Base-by-base conservation (phyloP, 2,329 filamentous ascomycete species). In the Chaetomiaceae sp. region DNA sequence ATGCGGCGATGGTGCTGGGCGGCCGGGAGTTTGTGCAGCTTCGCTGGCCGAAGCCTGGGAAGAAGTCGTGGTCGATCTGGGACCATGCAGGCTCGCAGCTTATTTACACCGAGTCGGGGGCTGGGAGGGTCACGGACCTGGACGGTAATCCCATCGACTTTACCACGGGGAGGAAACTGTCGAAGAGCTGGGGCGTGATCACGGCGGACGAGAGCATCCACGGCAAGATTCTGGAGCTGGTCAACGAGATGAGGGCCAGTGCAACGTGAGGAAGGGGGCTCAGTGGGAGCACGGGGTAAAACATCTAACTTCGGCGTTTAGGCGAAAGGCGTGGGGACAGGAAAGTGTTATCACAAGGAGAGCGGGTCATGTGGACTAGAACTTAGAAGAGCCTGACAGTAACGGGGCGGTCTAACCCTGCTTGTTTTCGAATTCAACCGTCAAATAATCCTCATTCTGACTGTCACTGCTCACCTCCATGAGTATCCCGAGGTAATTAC, bases 41-140 rank as follows among this genome's bases (percentile, higher is more conserved):
- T 8, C 48, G 58, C 9, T 43, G 54, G 27, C 56, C 58, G 3
- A 54, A 56, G 25, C 35, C 34, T 2, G 17, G 9, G 13, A 50
- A 41, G 21, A 42, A 13, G 19, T 42, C 44, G 1, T 58, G 53
- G 54, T 58, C 51, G 13, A 48, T 58, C 14, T 60, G 58, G 58
- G 59, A 60, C 37, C 59, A 61, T 31, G 59, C 56, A 3, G 59
- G 58, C 2, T 53, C 59, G 35, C 59, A 61, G 58, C 45, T 61
- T 14, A 61, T 61, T 12, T 61, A 61, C 44, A 55, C 48, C 14
- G 59, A 61, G 50, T 57, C 59, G 1, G 58, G 58, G 5, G 48
- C 43, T 0, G 58, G 58, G 0, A 59, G 51, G 19, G 55, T 61
- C 21, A 61, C 59, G 10, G 59, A 61, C 17, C 19, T 61, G 31